Evolutionary conservation across 768 basidiomycete species (phyloP).

Genomic region (Chalciporus pseudorubinellus): DNA sequence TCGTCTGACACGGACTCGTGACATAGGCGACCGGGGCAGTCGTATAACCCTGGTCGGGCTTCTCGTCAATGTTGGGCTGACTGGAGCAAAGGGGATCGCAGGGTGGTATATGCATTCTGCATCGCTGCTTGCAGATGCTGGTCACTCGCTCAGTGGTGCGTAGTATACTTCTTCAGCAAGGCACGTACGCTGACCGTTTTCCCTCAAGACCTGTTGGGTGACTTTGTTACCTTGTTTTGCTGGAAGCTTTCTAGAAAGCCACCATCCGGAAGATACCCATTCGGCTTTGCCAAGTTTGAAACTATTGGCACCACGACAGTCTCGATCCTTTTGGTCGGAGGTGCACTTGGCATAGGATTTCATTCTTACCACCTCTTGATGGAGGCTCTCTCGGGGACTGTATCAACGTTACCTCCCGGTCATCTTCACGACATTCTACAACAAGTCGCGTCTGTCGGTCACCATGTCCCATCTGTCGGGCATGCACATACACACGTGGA

Average conservation of each 20-base stretch:
- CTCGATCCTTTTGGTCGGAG: slow-evolving; percentile 81
- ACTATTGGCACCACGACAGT: slow-evolving; percentile 91
- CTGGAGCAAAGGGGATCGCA: slow-evolving; percentile 79
- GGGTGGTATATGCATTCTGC: slow-evolving; percentile 92
- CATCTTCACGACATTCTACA: slow-evolving; percentile 61
- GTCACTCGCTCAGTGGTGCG: slow-evolving; percentile 84
- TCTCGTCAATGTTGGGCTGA: slow-evolving; percentile 77
- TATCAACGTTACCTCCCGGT: slow-evolving; percentile 63
- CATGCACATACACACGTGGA: slow-evolving; percentile 56
- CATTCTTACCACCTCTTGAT: slow-evolving; percentile 87
- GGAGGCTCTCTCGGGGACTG: slow-evolving; percentile 64
- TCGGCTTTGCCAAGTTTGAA: slow-evolving; percentile 92
- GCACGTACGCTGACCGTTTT: slow-evolving; percentile 8
- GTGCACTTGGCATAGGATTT: slow-evolving; percentile 81
- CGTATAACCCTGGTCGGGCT: slow-evolving; percentile 85
- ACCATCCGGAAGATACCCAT: slow-evolving; percentile 80
- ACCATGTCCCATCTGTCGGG: slow-evolving; percentile 49
- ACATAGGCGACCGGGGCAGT: slow-evolving; percentile 73
- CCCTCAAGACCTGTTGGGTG: slow-evolving; percentile 72
- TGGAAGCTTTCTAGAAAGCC: slow-evolving; percentile 83
- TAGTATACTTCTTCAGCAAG: slow-evolving; percentile 10
- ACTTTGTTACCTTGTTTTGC: slow-evolving; percentile 86
- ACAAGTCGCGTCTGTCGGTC: slow-evolving; percentile 52
- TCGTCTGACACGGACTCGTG: not conserved
- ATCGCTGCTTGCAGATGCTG: slow-evolving; percentile 88